Conservation (phyloP, 768 basidiomycete genomes). For the Phylloporus sp. region DNA sequence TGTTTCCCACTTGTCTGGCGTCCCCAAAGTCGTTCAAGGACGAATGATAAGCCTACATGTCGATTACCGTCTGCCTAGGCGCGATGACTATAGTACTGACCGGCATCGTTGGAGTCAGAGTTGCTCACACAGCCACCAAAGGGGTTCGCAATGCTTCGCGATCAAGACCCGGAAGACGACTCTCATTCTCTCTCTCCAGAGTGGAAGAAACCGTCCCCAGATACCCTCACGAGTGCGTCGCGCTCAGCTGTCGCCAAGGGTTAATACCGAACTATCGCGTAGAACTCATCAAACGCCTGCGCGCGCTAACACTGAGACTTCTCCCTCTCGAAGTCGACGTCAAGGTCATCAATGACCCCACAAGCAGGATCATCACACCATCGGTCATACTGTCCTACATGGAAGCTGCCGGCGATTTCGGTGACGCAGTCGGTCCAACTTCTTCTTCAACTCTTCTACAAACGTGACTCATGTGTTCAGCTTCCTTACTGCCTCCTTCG, state of each 20-base stretch:
- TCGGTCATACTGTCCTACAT: slow-evolving; percentile 71
- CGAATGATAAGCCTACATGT: slow-evolving; percentile 88
- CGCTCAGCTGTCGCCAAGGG: neutral
- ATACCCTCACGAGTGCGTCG: slow-evolving; percentile 68
- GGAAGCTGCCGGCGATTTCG: slow-evolving; percentile 82
- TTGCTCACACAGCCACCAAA: slow-evolving; percentile 9
- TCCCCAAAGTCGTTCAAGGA: slow-evolving; percentile 83
- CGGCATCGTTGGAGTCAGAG: slow-evolving; percentile 53
- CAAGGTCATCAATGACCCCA: slow-evolving; percentile 62
- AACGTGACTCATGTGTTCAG: slow-evolving; percentile 33
- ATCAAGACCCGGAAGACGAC: slow-evolving; percentile 32
- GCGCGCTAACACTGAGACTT: slow-evolving; percentile 67
- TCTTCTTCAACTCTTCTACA: neutral
- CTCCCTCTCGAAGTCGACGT: slow-evolving; percentile 79
- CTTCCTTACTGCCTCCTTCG: slow-evolving; percentile 78
- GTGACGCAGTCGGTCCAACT: slow-evolving; percentile 59
- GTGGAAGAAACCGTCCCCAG: slow-evolving; percentile 56
- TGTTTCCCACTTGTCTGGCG: slow-evolving; percentile 81
- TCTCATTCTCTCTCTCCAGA: slow-evolving; percentile 42
- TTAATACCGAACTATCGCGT: neutral
- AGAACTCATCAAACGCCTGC: slow-evolving; percentile 81
- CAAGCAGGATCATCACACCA: slow-evolving; percentile 79
- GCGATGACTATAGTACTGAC: slow-evolving; percentile 35
- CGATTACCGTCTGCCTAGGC: slow-evolving; percentile 1
- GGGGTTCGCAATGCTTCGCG: slow-evolving; percentile 32